Evolutionary conservation across 2,329 filamentous ascomycete species (phyloP).

Genomic region (Epichloe scottii): DNA sequence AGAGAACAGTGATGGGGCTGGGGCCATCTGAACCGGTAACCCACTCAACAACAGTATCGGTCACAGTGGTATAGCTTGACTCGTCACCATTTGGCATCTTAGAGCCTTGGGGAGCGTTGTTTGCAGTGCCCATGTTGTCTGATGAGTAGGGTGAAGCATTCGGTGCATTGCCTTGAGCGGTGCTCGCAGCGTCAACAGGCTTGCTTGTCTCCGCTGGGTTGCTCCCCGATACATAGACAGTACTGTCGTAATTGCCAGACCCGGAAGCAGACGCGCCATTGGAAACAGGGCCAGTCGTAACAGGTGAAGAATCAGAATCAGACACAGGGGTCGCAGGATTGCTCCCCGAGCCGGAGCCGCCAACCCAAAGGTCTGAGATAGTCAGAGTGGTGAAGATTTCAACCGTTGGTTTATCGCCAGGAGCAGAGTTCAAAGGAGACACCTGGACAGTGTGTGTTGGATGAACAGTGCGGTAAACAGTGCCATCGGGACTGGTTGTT

Average conservation of each 20-base stretch:
- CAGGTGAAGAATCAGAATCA: conserved; percentile 4
- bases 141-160: neutral
- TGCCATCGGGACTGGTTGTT: conserved; percentile 10
- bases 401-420: conserved; percentile 9
- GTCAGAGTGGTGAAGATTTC: conserved; percentile 24
- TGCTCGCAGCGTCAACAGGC: conserved; percentile 6
- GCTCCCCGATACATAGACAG: conserved; percentile 8
- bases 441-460: conserved; percentile 18
- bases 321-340: neutral
- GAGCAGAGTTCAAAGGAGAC: conserved; percentile 11
- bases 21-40: conserved; percentile 7
- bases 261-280: conserved; percentile 9
- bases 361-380: conserved; percentile 21
- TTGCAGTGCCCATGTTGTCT: neutral
- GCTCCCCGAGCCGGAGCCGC: conserved; percentile 6
- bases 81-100: neutral
- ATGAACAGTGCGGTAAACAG: conserved; percentile 8
- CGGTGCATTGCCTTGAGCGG: conserved; percentile 4
- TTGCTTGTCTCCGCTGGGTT: conserved; percentile 9
- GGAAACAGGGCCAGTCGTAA: conserved; percentile 8
- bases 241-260: conserved; percentile 8
- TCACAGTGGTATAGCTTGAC: conserved; percentile 11
- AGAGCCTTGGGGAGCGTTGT: conserved; percentile 2
- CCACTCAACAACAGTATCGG: conserved; percentile 14
- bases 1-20: conserved; percentile 11